Evolutionary conservation across 768 basidiomycete genomes (phyloP), one percentile per base, ranked within the genome.

Genomic region (Pilatotrama ljubarskyi): DNA sequence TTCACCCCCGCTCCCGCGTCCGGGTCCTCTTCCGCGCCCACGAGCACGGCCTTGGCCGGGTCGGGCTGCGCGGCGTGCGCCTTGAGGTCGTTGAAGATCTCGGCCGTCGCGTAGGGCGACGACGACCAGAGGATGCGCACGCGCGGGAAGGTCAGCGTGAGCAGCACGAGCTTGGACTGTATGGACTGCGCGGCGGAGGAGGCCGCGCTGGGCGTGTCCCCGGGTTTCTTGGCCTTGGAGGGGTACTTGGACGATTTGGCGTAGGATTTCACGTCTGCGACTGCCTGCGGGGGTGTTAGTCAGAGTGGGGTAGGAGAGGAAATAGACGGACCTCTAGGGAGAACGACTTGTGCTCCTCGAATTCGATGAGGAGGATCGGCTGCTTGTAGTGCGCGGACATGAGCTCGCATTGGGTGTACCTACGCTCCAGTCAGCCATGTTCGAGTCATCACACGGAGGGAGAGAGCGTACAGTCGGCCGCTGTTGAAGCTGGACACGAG

Each of bases 361-460:
- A 98, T 70, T 99, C 95, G 66, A 98, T 97, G 10, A 98, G 78
- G 15, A 99, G 78, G 52, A 99, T 80, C 0, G 96, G 95, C 18
- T 90, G 86, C 74, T 94, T 97, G 77, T 99, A 98, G 71, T 98
- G 91, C 15, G 88, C 88, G 0, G 91, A 94, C 96, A 99, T 98
- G 20, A 93, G 72, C 74, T 98, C 96, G 76, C 96, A 98, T 69
- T 99, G 97, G 0, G 94, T 91, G 71, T 96, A 97, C 60, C 96
- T 98, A 65, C 2, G 25, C 8, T 0, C n/a, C 15, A 18, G 49
- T 58, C 10, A 51, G 53, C 36, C 9, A 14, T 38, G 2, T 22
- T 3, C 6, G 36, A 43, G 50, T 35, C 13, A 22, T n/a, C 14
- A 36, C 15, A 17, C 18, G 17, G 32, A 55, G 11, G 25, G 7